Base-by-base conservation (phyloP, 1,284 basidiomycete genomes). In the Exobasidium cylindrosporum region DNA sequence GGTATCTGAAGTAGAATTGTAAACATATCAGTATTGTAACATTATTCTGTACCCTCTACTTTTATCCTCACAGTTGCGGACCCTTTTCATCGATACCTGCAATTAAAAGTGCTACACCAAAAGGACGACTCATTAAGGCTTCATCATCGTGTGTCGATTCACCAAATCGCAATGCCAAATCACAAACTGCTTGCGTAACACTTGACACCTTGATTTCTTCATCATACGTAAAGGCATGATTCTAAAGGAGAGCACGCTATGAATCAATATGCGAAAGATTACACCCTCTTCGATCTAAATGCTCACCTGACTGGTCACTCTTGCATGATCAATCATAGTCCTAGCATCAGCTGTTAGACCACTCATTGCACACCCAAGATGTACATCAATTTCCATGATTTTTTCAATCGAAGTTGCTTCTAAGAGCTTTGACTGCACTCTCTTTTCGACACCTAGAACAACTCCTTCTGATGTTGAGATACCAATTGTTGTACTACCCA, bases 261-360 rank as follows among this genome's bases (percentile, higher is more conserved):
- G n/a, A n/a, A n/a, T n/a, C n/a, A n/a, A n/a, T n/a, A n/a, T n/a
- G n/a, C n/a, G n/a, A n/a, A n/a, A n/a, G n/a, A n/a, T n/a, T n/a
- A n/a, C n/a, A n/a, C n/a, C n/a, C n/a, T n/a, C n/a, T n/a, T n/a
- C n/a, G n/a, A n/a, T n/a, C n/a, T n/a, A n/a, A n/a, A n/a, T n/a
- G 17, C 35, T 40, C 17, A 40, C 35, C 35, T 40, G 80, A 26
- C 81, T 88, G 82, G 95, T 97, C 61, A 97, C 92, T 64, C 95
- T 87, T n/a, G 95, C 96, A 81, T 98, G 96, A 85, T 99, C 96
- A 81, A 99, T 92, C 91, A 98, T 99, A 50, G 96, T 99, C 70
- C 96, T 87, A 56, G 96, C 96, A 82, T 98, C 96, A 57, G 96
- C 96, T 32, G 92, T 96, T 68, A 99, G 86, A 24, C 95, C 95